Evolutionary conservation across 2,329 filamentous ascomycete species (phyloP), one percentile per base, ranked within the genome.

Genomic region (Colletotrichum paranaense): DNA sequence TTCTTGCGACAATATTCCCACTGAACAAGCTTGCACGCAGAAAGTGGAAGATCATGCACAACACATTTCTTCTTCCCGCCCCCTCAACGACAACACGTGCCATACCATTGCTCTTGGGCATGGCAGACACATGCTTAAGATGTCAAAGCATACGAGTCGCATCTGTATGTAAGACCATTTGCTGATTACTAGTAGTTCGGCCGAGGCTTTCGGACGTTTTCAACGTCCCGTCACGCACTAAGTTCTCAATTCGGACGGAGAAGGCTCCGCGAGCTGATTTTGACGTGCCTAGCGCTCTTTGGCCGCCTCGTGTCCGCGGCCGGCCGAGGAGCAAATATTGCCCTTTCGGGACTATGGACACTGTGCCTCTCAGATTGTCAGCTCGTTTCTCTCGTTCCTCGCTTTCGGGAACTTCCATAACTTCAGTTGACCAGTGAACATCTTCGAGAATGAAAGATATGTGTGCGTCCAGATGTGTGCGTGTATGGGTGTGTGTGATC

Each of bases 171-270:
- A 6, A 22, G 22, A 53, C 5, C 14, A 28, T 8, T 28, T 3
- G 16, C 16, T 19, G 14, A 55, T 55, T 12, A 55, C 5, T 9
- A 22, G 1, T 5, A 58, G 22, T 38, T 28, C 22, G 49, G 30
- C 70, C 70, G 70, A 73, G 70, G 70, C 22, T 24, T 65, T 38
- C 55, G 55, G 55, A 38, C 66, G 46, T 9, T 28, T 6, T 42
- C 9, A 64, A 52, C 26, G 14, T 24, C 24, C 67, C 49, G 67
- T n/a, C 67, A n/a, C 70, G 70, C 65, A 9, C 67, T 70, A 67
- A 49, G 65, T 65, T 46, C 70, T 62, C 8, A 42, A 65, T 66
- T 49, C 22, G 67, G 70, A 63, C 11, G 9, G 11, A 35, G 22
- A 35, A 35, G 30, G 35, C 38, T 30, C 56, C 69, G 42, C 46